Evolutionary conservation across 73 alveolate species (phyloP).

Genomic region (Tetrahymena thermophila): DNA sequence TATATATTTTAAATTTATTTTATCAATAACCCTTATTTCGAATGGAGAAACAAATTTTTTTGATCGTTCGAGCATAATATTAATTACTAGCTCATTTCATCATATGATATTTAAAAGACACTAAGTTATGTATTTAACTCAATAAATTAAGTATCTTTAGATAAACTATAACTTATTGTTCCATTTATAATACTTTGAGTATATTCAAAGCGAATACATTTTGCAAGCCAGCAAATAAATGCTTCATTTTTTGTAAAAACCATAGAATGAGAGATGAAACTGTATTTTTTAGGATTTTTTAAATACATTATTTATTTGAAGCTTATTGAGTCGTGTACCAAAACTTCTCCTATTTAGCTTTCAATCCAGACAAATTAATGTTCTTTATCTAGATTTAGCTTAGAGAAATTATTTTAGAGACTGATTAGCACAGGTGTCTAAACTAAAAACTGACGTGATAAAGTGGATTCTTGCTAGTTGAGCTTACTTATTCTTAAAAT

Average conservation of each 20-base stretch:
- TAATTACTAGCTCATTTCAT: neutral
- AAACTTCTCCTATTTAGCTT: neutral
- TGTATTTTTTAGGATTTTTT: neutral
- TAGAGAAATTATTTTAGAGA: neutral
- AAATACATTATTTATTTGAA: neutral
- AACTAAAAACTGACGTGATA: neutral
- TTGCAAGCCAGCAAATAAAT: neutral
- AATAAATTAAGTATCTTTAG: neutral
- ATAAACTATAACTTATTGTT: neutral
- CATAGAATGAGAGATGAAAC: neutral
- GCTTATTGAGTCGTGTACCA: neutral
- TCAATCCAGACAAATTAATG: neutral
- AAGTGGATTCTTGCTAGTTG: neutral
- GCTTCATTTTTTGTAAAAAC: neutral
- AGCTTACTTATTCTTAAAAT: neutral
- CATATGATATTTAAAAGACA: neutral
- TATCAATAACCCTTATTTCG: neutral
- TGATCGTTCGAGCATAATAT: neutral
- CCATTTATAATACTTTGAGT: neutral
- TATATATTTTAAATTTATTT: neutral
- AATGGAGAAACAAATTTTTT: neutral
- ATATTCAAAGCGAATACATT: neutral
- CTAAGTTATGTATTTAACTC: neutral
- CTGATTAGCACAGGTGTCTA: neutral
- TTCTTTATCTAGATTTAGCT: neutral